Evolutionary conservation across 1,284 basidiomycete genomes (phyloP).

Genomic region (Peniophora sp.): DNA sequence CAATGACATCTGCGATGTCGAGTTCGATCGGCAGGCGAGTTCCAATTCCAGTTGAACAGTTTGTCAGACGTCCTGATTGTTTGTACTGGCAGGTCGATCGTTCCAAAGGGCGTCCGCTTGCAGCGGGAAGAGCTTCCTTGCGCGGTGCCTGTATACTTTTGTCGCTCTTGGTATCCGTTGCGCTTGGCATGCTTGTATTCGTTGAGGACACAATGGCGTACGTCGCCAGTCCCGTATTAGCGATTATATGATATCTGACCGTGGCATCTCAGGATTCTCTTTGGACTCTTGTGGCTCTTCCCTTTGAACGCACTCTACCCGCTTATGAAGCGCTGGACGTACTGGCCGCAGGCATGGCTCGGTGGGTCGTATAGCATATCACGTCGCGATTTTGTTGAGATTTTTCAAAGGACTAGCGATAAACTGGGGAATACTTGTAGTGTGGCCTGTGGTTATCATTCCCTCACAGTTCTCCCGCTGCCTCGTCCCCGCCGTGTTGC

Average conservation of each 20-base stretch:
- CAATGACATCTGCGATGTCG: conserved; percentile 14
- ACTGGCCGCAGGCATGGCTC: conserved; percentile 66
- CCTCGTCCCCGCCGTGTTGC: not conserved
- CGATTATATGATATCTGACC: not conserved
- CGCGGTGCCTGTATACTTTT: conserved; percentile 33
- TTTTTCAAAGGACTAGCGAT: conserved; percentile 17
- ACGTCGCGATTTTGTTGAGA: too few species aligned
- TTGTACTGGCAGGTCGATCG: too few species aligned
- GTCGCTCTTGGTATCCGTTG: conserved; percentile 26
- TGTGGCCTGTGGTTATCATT: conserved; percentile 11
- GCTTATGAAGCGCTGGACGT: conserved; percentile 53
- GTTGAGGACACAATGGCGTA: conserved; percentile 13
- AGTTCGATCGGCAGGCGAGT: conserved; percentile 10
- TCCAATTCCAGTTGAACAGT: conserved; percentile 11
- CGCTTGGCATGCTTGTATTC: conserved; percentile 22
- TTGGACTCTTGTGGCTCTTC: conserved; percentile 35
- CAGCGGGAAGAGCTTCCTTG: conserved; percentile 33
- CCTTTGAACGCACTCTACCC: conserved; percentile 45
- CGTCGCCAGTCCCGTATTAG: conserved; percentile 4
- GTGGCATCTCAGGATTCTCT: conserved; percentile 26
- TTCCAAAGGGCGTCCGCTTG: conserved; percentile 40
- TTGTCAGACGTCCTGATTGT: too few species aligned
- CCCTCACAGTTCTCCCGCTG: not conserved
- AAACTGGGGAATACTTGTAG: conserved; percentile 16
- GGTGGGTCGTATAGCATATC: too few species aligned